Conservation (phyloP, 495 filamentous ascomycete genomes). For the Geoglossum glabrum region DNA sequence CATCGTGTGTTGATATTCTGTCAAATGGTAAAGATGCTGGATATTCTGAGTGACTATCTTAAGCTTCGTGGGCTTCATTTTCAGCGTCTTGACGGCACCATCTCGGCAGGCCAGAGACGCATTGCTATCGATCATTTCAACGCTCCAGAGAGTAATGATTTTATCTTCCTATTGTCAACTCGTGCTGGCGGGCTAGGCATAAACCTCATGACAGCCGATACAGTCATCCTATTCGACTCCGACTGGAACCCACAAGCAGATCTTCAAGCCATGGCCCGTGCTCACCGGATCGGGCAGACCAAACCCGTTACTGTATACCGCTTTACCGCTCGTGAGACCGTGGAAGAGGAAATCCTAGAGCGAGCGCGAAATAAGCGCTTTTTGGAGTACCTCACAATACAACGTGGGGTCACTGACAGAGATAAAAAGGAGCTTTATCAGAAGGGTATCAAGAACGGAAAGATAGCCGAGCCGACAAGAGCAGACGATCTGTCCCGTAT, state of each 20-base stretch:
- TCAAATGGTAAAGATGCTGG: slow-evolving; percentile 98
- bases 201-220: slow-evolving; percentile 97
- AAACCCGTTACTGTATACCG: slow-evolving; percentile 89
- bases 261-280: slow-evolving; percentile 93
- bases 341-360: slow-evolving; percentile 94
- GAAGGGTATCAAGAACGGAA: slow-evolving; percentile 35
- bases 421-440: slow-evolving; percentile 52
- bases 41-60: slow-evolving; percentile 86
- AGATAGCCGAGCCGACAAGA: slow-evolving; percentile 52
- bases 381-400: slow-evolving; percentile 95
- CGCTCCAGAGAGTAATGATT: slow-evolving; percentile 78
- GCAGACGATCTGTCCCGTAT: slow-evolving; percentile 85
- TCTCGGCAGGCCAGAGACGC: slow-evolving; percentile 61
- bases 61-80: slow-evolving; percentile 74
- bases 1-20: slow-evolving; percentile 97
- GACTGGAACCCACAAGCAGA: slow-evolving; percentile 99
- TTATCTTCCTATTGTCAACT: slow-evolving; percentile 89
- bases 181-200: slow-evolving; percentile 91
- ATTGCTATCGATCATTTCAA: slow-evolving; percentile 97
- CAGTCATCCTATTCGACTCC: slow-evolving; percentile 93
- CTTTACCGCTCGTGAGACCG: slow-evolving; percentile 89
- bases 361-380: slow-evolving; percentile 93
- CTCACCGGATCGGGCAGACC: slow-evolving; percentile 93
- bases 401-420: slow-evolving; percentile 84
- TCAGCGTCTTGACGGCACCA: slow-evolving; percentile 88